These are phyloP conservation scores for Lepidium aucheri DNA, from an alignment of 345 rosid genomes.

Conservation along the genomic window DNA sequence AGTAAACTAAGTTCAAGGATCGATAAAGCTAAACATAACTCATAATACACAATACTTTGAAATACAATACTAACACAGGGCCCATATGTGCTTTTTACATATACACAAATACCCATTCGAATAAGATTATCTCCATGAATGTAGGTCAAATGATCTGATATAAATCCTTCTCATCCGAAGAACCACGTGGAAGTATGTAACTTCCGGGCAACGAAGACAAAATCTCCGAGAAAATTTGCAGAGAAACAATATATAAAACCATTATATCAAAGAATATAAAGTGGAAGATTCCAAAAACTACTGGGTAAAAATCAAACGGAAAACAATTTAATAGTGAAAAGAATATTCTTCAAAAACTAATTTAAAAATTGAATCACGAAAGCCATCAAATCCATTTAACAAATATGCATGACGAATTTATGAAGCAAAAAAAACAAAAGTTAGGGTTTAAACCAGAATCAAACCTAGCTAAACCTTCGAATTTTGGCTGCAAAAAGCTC, in stretches of 20 bases:
- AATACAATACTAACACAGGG: too few species aligned
- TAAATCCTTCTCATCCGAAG: background rate
- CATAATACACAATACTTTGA: too few species aligned
- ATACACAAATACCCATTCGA: too few species aligned
- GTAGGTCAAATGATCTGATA: background rate
- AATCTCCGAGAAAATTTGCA: background rate
- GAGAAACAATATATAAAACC: background rate
- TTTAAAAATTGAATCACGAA: background rate
- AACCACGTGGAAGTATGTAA: background rate
- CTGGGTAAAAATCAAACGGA: background rate
- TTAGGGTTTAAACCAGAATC: background rate
- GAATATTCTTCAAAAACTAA: background rate
- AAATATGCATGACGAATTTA: background rate
- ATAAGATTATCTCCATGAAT: too few species aligned
- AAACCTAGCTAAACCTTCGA: conserved; percentile 6
- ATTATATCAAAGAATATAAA: background rate
- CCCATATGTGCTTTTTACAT: too few species aligned
- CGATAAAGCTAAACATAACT: too few species aligned
- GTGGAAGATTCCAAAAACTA: background rate
- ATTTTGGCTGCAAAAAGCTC: background rate
- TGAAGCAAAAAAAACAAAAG: background rate
- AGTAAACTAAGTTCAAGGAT: background rate
- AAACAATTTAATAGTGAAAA: background rate
- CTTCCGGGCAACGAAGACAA: background rate
- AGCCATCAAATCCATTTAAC: background rate